phyloP scores from a whole-genome alignment of 345 rosid species.

The Hibiscus mutabilis region DNA sequence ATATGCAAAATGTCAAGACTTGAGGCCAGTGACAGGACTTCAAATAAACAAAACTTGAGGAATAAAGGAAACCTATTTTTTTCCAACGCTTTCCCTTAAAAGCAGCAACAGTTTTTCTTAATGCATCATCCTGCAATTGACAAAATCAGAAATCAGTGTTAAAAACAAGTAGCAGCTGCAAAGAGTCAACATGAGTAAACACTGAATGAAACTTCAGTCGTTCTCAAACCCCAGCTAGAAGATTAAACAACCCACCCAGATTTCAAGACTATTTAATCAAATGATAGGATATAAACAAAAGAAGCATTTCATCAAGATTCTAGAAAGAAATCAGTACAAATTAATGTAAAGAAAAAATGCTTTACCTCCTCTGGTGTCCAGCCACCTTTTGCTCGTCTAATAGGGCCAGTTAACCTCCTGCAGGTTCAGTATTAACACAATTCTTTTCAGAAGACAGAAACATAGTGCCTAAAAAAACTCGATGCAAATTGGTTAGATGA shows the following conservation, averaged over 20 bases:
- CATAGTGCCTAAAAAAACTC: constrained; percentile 6
- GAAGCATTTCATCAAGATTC: neutral
- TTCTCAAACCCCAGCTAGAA: neutral
- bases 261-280: neutral
- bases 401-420: constrained; percentile 93
- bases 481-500: neutral
- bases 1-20: neutral
- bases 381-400: constrained; percentile 39
- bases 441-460: constrained; percentile 5
- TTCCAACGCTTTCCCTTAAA: constrained; percentile 83
- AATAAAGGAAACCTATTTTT: constrained; percentile 54
- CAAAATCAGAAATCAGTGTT: neutral
- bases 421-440: constrained; percentile 19
- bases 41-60: neutral
- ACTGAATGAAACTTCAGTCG: neutral
- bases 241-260: neutral
- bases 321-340: neutral
- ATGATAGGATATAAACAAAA: neutral
- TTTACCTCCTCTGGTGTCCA: constrained; percentile 67
- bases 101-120: constrained; percentile 63
- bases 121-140: constrained; percentile 68
- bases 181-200: too few relatives aligned
- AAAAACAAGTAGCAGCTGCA: neutral
- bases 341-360: neutral
- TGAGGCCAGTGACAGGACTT: neutral